Evolutionary conservation across 2,329 filamentous ascomycete genomes (phyloP).

Genomic region (Sordariomycetes sp.): DNA sequence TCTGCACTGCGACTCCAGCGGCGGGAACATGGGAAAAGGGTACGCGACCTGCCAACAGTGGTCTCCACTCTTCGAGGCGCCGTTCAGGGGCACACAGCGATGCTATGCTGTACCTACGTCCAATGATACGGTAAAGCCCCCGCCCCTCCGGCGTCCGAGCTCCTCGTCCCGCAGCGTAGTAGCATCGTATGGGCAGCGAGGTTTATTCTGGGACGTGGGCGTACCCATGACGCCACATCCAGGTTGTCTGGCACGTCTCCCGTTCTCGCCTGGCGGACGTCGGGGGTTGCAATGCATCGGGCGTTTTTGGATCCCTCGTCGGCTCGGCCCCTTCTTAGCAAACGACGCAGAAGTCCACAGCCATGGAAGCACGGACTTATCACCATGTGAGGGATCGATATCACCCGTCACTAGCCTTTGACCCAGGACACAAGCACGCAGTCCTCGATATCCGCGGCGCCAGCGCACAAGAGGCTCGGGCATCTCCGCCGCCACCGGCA

Average conservation of each 20-base stretch:
- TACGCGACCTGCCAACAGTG: background rate
- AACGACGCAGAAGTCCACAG: too few species aligned
- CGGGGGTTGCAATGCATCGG: background rate
- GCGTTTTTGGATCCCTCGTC: background rate
- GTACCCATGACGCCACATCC: background rate
- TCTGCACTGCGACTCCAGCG: background rate
- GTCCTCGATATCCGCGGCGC: background rate
- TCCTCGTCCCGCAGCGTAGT: background rate
- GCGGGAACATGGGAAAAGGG: background rate
- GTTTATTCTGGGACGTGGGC: background rate
- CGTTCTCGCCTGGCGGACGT: background rate
- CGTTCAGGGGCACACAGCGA: conserved; percentile 1
- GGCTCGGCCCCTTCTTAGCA: too few species aligned
- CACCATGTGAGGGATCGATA: background rate
- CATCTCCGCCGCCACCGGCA: background rate
- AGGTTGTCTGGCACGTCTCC: background rate
- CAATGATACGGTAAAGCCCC: background rate
- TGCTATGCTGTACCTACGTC: conserved; percentile 3
- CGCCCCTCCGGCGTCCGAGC: background rate
- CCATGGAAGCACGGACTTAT: too few species aligned
- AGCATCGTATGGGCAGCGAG: background rate
- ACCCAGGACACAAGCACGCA: background rate
- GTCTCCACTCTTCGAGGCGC: background rate
- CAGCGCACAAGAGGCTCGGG: background rate
- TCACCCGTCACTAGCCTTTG: background rate